These are phyloP conservation scores for Pseudopithomyces maydicus DNA, from an alignment of 2,329 filamentous ascomycete species.

Conservation along the genomic window DNA sequence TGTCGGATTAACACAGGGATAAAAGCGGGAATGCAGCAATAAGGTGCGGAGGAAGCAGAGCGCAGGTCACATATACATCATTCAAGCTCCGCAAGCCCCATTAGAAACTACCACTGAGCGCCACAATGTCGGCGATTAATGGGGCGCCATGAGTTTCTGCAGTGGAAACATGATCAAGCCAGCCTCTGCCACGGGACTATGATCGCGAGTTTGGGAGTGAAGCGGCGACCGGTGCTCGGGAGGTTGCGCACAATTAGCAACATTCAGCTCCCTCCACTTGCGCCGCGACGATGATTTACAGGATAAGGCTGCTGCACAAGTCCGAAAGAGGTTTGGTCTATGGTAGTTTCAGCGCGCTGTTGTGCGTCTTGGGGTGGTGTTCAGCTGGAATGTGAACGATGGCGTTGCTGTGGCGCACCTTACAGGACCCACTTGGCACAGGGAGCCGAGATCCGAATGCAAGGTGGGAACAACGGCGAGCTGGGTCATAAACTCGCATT, in stretches of 20 bases:
- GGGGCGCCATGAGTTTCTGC: background rate
- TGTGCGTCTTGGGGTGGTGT: conserved; percentile 22
- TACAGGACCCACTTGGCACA: conserved; percentile 16
- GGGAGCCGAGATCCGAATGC: conserved; percentile 24
- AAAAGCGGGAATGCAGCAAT: conserved; percentile 28
- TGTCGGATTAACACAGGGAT: conserved; percentile 39
- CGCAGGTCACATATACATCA: conserved; percentile 29
- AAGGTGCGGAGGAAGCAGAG: conserved; percentile 20
- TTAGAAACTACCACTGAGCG: conserved; percentile 12
- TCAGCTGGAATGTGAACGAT: conserved; percentile 40
- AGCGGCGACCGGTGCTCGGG: conserved; percentile 29
- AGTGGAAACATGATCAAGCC: conserved; percentile 24
- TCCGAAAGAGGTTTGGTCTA: conserved; percentile 21
- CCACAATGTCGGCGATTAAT: conserved; percentile 10
- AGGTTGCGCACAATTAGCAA: conserved; percentile 32
- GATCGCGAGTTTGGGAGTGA: conserved; percentile 9
- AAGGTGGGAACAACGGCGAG: conserved; percentile 12
- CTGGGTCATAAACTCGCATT: conserved; percentile 10
- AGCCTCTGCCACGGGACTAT: conserved; percentile 13
- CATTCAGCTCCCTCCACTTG: conserved; percentile 40
- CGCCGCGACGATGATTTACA: conserved; percentile 38
- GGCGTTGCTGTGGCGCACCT: conserved; percentile 38
- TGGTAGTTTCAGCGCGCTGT: conserved; percentile 21
- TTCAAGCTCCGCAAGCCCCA: conserved; percentile 16
- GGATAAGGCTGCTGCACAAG: conserved; percentile 37